Evolutionary conservation across 2,329 filamentous ascomycete genomes (phyloP).

Genomic region (Fusarium anthophilum): DNA sequence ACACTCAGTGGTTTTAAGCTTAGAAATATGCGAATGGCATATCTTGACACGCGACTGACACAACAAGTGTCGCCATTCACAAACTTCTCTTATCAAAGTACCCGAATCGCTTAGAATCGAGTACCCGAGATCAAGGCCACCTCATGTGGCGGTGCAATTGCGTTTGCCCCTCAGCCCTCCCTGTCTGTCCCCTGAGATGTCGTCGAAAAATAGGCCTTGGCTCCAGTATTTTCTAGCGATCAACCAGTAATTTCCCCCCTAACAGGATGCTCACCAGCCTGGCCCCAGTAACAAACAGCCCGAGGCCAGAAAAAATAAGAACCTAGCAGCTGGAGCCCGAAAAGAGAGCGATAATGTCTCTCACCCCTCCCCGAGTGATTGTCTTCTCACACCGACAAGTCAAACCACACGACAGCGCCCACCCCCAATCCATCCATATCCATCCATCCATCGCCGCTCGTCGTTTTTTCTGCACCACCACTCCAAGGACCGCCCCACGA

Average conservation of each 20-base stretch:
- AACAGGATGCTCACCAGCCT: conserved; percentile 24
- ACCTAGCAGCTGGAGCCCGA: conserved; percentile 17
- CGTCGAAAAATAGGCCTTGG: conserved; percentile 30
- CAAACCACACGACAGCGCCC: conserved; percentile 41
- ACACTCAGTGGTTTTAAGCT: not conserved
- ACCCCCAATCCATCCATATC: conserved; percentile 31
- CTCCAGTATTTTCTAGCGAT: conserved; percentile 34
- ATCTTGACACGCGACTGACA: not conserved
- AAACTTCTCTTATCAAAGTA: conserved; percentile 2
- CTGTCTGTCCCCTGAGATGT: conserved; percentile 30
- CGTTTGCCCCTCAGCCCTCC: conserved; percentile 25
- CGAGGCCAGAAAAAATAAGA: conserved; percentile 36
- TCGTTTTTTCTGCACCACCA: conserved; percentile 46
- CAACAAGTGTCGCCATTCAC: conserved; percentile 2
- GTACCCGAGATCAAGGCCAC: conserved; percentile 16
- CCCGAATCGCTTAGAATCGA: conserved; percentile 1
- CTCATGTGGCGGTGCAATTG: conserved; percentile 32
- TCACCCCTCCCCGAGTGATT: conserved; percentile 41
- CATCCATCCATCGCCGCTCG: conserved; percentile 39
- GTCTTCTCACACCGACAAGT: conserved; percentile 46
- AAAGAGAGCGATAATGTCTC: conserved; percentile 27
- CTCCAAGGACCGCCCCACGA: conserved; percentile 44
- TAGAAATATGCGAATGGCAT: not conserved
- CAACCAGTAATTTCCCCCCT: conserved; percentile 26
- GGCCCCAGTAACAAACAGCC: conserved; percentile 26